phyloP scores from a whole-genome alignment of 1,284 basidiomycete genomes.

The Phlebopus sp. region DNA sequence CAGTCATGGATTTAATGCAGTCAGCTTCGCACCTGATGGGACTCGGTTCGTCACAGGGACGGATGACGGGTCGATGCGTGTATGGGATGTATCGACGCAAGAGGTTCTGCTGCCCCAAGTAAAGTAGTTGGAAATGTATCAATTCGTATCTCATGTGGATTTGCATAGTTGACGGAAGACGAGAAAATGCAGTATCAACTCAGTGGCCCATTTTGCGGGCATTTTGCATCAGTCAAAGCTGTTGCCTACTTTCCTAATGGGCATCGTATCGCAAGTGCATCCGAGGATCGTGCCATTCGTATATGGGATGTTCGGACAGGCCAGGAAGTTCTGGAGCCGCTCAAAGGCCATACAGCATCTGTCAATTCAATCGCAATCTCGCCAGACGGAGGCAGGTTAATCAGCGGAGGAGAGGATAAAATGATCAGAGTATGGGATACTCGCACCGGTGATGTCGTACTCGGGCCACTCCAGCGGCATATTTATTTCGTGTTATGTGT shows the following conservation, averaged over 20 bases:
- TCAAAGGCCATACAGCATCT: conserved; percentile 47
- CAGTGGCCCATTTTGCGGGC: neutral
- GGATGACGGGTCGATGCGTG: too few species aligned
- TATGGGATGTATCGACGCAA: neutral
- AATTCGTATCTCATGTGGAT: too few species aligned
- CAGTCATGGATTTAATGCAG: neutral
- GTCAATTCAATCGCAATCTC: conserved; percentile 47
- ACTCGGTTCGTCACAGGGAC: too few species aligned
- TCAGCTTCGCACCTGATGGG: too few species aligned
- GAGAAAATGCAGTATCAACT: neutral
- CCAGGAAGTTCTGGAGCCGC: neutral
- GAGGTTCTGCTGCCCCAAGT: neutral
- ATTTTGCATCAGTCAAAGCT: conserved; percentile 39
- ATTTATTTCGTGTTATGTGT: too few species aligned
- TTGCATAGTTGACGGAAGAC: neutral
- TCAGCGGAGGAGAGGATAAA: neutral
- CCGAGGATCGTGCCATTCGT: conserved; percentile 61
- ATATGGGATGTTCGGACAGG: conserved; percentile 29
- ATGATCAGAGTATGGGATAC: neutral
- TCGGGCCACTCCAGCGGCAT: neutral
- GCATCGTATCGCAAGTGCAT: conserved; percentile 56
- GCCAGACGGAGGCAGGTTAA: conserved; percentile 43
- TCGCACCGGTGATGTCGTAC: neutral
- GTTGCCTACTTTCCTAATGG: conserved; percentile 60
- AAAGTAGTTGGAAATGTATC: neutral